These are phyloP conservation scores for Tetrahymena borealis DNA, from an alignment of 73 alveolate genomes.

Conservation along the genomic window DNA sequence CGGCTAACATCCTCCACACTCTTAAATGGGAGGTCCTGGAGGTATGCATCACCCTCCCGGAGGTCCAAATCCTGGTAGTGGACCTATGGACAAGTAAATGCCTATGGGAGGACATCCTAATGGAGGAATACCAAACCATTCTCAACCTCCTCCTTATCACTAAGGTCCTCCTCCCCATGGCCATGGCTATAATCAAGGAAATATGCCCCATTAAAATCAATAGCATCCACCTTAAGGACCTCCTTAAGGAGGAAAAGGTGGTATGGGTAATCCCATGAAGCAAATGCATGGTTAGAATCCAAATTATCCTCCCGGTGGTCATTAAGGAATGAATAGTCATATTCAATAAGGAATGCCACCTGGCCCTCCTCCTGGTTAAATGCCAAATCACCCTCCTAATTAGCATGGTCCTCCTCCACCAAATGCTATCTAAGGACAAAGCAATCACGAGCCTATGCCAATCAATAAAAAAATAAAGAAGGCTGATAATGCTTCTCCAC, in stretches of 20 bases:
- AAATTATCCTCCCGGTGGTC: neutral
- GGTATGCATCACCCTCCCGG: neutral
- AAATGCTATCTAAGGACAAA: neutral
- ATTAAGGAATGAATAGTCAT: neutral
- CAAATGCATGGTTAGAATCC: neutral
- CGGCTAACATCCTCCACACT: neutral
- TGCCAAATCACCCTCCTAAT: neutral
- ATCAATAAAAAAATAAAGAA: neutral
- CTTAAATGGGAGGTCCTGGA: neutral
- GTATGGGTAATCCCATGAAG: neutral
- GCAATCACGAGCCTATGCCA: neutral
- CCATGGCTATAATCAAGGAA: neutral
- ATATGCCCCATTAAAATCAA: neutral
- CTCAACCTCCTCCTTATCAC: neutral
- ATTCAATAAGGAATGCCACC: neutral
- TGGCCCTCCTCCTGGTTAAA: neutral
- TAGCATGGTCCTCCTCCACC: neutral
- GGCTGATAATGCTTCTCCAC: neutral
- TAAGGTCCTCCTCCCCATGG: neutral
- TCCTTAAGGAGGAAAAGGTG: neutral
- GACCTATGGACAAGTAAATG: neutral
- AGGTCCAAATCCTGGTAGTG: too few species aligned
- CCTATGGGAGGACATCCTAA: neutral
- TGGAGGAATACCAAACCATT: neutral
- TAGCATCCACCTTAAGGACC: neutral